These are phyloP conservation scores for Postia placenta DNA, from an alignment of 768 basidiomycete genomes.

Conservation along the genomic window DNA sequence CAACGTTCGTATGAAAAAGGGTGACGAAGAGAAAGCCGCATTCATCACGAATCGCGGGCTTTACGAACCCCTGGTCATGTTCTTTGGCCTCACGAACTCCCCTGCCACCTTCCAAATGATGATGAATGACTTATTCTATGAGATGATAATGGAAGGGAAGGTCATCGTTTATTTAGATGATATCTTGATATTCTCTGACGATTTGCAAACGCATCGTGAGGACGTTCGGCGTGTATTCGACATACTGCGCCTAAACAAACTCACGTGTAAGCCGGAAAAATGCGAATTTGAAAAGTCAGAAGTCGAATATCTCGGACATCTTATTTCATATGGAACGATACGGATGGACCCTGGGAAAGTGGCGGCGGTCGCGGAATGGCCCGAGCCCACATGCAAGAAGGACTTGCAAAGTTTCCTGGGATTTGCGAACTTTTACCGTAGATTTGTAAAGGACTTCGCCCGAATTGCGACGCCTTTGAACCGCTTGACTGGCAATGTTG, in stretches of 20 bases:
- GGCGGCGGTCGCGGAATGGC: constrained; percentile 26
- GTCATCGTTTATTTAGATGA: constrained; percentile 22
- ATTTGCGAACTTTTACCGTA: constrained; percentile 26
- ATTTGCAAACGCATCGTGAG: constrained; percentile 13
- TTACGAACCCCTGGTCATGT: constrained; percentile 30
- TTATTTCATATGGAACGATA: constrained; percentile 26
- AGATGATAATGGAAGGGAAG: constrained; percentile 6
- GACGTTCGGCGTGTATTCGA: constrained; percentile 14
- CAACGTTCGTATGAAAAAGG: constrained; percentile 15
- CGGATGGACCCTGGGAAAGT: constrained; percentile 38
- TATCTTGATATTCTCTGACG: constrained; percentile 16
- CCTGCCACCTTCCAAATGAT: constrained; percentile 14
- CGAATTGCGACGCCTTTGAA: constrained; percentile 14
- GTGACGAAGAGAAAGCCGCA: constrained; percentile 25
- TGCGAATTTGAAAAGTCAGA: constrained; percentile 30
- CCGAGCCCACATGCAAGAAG: constrained; percentile 14
- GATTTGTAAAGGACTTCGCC: constrained; percentile 29
- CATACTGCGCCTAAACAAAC: constrained; percentile 21
- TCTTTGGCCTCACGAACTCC: constrained; percentile 22
- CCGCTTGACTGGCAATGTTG: constrained; percentile 21
- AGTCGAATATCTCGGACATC: constrained; percentile 37
- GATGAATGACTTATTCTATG: constrained; percentile 11
- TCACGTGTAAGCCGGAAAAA: constrained; percentile 27
- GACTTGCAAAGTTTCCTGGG: constrained; percentile 27
- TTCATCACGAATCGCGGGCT: constrained; percentile 15